A percentile compares a stretch with the other conserved stretches of the same genome.
Conservation (phyloP, 257 asterid species). For the Nicotiana benthamiana region DNA sequence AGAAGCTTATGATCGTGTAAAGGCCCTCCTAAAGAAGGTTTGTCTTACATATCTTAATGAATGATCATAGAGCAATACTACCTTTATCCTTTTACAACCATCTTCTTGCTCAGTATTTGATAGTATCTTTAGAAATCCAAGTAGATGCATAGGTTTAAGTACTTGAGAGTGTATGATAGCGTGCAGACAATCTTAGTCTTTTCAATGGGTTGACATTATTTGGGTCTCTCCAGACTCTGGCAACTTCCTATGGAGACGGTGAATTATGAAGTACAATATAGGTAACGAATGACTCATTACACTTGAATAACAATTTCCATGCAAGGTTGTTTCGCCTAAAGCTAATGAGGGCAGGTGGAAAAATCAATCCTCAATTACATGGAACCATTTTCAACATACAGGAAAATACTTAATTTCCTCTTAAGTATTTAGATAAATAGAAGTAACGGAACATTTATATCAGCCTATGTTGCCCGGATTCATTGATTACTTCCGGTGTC, state of each 20-base stretch:
- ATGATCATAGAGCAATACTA: background rate
- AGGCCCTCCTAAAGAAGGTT: conserved; percentile 83
- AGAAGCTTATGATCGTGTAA: conserved; percentile 88
- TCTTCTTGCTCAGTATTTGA: background rate
- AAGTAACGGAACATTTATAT: background rate
- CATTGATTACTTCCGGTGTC: background rate
- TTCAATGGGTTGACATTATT: background rate
- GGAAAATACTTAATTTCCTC: background rate
- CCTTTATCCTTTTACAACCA: background rate
- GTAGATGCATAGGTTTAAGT: background rate
- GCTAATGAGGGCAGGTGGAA: background rate
- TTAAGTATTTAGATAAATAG: background rate
- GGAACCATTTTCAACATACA: background rate
- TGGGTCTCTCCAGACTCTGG: background rate
- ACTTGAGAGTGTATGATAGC: background rate
- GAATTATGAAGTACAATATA: background rate
- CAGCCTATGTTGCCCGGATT: background rate
- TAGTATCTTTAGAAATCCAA: background rate
- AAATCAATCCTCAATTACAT: background rate
- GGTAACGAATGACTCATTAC: background rate
- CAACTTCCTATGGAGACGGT: background rate
- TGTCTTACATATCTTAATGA: background rate
- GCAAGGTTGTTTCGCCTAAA: background rate
- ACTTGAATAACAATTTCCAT: background rate
- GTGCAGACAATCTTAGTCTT: background rate